Percentiles rank a stretch among this genome's conserved stretches.
Conservation (phyloP, 148 eudicot genomes). For the Vaccinium darrowii region DNA sequence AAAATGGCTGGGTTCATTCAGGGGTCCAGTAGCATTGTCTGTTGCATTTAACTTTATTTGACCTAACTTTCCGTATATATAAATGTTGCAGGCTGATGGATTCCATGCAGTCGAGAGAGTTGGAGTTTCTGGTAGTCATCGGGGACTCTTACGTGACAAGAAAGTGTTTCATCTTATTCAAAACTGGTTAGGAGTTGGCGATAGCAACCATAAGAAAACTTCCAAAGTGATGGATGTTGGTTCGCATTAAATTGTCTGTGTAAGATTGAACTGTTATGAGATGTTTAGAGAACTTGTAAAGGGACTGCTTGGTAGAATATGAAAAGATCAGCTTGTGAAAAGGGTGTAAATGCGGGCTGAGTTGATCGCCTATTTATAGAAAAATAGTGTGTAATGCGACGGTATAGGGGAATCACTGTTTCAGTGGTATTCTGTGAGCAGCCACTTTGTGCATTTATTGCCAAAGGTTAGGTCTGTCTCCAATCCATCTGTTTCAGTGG, state of each 20-base stretch:
- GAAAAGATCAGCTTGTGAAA: neutral
- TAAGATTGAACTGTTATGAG: neutral
- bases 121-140: slow-evolving; percentile 57
- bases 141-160: slow-evolving; percentile 55
- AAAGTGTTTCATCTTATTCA: slow-evolving; percentile 54
- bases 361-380: neutral
- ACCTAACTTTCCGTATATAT: neutral
- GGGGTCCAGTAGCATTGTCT: neutral
- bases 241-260: neutral
- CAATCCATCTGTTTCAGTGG: too few relatives aligned
- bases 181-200: slow-evolving; percentile 67
- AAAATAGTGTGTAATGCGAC: too few relatives aligned
- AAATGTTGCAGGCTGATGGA: slow-evolving; percentile 65
- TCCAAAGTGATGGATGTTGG: slow-evolving; percentile 59
- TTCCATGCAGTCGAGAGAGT: slow-evolving; percentile 70
- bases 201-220: slow-evolving; percentile 27
- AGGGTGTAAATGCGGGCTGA: neutral
- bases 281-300: neutral
- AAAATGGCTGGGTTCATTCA: neutral
- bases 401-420: too few relatives aligned
- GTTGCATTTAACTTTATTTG: neutral
- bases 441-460: too few relatives aligned
- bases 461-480: too few relatives aligned
- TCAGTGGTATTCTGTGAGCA: too few relatives aligned
- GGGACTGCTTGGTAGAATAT: neutral